Evolutionary conservation across 2,329 filamentous ascomycete genomes (phyloP).

Genomic region (Pleomassaria siparia): DNA sequence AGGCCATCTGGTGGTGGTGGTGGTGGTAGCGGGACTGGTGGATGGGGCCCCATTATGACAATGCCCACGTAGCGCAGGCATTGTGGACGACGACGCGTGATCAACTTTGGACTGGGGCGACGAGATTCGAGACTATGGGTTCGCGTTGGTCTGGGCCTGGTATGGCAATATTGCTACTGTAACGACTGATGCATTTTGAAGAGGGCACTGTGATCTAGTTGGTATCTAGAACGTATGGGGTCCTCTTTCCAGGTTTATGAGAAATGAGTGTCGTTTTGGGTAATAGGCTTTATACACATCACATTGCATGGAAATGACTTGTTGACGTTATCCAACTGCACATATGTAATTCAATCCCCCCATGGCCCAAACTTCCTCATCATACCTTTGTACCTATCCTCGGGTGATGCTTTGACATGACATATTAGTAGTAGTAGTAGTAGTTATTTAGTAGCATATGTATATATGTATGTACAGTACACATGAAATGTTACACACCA

Average conservation of each 20-base stretch:
- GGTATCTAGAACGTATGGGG: slow-evolving; percentile 3
- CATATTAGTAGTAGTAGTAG: too few relatives aligned
- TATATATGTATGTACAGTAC: too few relatives aligned
- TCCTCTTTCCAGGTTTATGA: background rate
- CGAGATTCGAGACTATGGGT: background rate
- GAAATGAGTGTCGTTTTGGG: background rate
- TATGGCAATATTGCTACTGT: slow-evolving; percentile 1
- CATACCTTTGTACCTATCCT: too few relatives aligned
- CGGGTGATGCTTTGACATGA: too few relatives aligned
- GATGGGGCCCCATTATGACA: slow-evolving; percentile 6
- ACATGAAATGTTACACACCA: background rate
- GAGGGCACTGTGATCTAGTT: background rate
- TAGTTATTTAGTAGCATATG: too few relatives aligned
- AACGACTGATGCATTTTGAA: slow-evolving; percentile 3
- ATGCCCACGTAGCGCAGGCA: slow-evolving; percentile 9
- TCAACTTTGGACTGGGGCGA: background rate
- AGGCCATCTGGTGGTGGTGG: slow-evolving; percentile 8
- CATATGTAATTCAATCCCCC: too few relatives aligned
- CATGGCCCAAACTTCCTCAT: too few relatives aligned
- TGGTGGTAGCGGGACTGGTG: slow-evolving; percentile 2
- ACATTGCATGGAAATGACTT: background rate
- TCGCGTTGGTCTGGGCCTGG: background rate
- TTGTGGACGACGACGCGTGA: background rate
- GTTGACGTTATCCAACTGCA: too few relatives aligned
- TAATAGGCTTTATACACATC: background rate